These are phyloP conservation scores for Sphaerulina populicola DNA, from an alignment of 2,329 filamentous ascomycete genomes.

Conservation along the genomic window DNA sequence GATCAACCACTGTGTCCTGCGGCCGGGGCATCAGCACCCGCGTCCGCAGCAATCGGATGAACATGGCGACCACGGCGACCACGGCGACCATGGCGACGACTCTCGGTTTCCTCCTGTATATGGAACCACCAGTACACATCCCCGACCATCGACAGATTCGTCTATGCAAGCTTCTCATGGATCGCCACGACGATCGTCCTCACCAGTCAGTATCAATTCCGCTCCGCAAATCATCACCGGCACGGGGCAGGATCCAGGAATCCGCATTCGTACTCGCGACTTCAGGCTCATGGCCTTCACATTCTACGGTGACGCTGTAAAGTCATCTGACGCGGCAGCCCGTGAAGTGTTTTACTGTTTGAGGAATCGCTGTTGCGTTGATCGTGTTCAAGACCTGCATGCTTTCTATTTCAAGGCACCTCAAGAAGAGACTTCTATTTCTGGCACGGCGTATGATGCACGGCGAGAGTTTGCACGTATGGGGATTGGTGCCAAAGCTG, in stretches of 20 bases:
- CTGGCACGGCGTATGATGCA: slow-evolving; percentile 79
- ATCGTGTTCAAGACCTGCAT: slow-evolving; percentile 78
- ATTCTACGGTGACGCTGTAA: slow-evolving; percentile 47
- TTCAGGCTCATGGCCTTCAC: slow-evolving; percentile 91
- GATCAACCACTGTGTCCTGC: slow-evolving; percentile 69
- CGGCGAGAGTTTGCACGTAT: slow-evolving; percentile 77
- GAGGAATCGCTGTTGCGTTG: slow-evolving; percentile 67
- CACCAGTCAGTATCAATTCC: slow-evolving; percentile 43
- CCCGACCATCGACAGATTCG: slow-evolving; percentile 28
- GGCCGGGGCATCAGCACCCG: slow-evolving; percentile 44
- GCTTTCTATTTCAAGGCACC: slow-evolving; percentile 76
- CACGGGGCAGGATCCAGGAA: slow-evolving; percentile 59
- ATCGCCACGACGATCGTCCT: slow-evolving; percentile 22
- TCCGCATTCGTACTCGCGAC: slow-evolving; percentile 82
- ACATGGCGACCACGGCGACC: slow-evolving; percentile 10
- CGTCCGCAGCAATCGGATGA: slow-evolving; percentile 6
- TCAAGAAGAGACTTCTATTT: slow-evolving; percentile 56
- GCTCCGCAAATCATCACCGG: slow-evolving; percentile 31
- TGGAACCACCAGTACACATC: slow-evolving; percentile 26
- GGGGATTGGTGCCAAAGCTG: slow-evolving; percentile 74
- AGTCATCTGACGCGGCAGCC: slow-evolving; percentile 41
- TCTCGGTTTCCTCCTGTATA: slow-evolving; percentile 27
- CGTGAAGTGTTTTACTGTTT: slow-evolving; percentile 84
- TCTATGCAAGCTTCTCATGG: slow-evolving; percentile 18
- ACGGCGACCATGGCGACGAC: slow-evolving; percentile 16